Conservation (phyloP, 2,329 filamentous ascomycete genomes). For the Cladosporium colombiae region DNA sequence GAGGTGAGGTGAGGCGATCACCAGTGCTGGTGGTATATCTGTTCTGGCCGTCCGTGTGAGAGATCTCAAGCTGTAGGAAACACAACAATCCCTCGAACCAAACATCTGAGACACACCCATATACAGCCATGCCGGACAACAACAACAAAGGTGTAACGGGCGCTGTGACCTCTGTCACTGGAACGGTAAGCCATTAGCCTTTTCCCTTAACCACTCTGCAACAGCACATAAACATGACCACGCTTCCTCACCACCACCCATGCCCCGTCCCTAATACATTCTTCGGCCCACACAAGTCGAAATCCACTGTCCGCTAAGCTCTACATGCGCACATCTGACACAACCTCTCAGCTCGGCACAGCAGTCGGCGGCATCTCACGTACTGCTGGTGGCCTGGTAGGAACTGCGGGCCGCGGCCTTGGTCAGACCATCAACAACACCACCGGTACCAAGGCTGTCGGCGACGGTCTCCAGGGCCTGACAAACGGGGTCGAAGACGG, state of each 20-base stretch:
- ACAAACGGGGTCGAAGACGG: slow-evolving; percentile 47
- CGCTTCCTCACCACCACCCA: background rate
- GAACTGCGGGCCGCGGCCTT: slow-evolving; percentile 45
- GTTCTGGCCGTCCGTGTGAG: background rate
- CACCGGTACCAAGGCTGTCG: slow-evolving; percentile 45
- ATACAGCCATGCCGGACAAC: slow-evolving; percentile 27
- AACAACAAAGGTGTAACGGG: slow-evolving; percentile 49
- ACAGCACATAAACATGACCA: background rate
- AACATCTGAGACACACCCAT: background rate
- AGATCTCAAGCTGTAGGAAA: background rate
- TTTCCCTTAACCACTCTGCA: background rate
- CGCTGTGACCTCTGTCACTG: slow-evolving; percentile 57
- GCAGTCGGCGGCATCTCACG: slow-evolving; percentile 54
- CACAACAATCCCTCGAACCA: background rate
- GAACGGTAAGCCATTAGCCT: slow-evolving; percentile 43
- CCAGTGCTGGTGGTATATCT: background rate
- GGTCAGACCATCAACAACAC: slow-evolving; percentile 48
- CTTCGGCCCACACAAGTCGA: background rate
- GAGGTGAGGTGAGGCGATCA: slow-evolving; percentile 1
- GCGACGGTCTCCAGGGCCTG: slow-evolving; percentile 43
- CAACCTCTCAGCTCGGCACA: slow-evolving; percentile 43
- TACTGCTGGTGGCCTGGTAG: slow-evolving; percentile 56
- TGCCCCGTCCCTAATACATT: background rate
- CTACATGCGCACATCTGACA: background rate
- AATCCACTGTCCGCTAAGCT: background rate